Conservation (phyloP, 768 basidiomycete genomes). For the Russula compacta region DNA sequence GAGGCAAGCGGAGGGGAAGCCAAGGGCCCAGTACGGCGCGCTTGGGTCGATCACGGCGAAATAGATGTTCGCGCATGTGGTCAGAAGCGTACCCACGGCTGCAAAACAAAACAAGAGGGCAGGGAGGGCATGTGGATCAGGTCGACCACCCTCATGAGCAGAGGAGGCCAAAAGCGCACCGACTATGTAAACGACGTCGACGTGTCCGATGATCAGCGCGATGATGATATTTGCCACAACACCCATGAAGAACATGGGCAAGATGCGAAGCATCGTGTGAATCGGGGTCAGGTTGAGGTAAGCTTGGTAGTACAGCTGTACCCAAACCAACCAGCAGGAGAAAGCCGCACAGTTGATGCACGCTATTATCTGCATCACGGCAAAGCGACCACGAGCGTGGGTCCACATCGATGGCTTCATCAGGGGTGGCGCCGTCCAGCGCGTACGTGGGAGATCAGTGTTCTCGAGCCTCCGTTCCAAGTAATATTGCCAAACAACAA, state of each 20-base stretch:
- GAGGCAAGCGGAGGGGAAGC: constrained; percentile 58
- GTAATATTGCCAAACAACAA: constrained; percentile 58
- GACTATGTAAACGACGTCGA: constrained; percentile 49
- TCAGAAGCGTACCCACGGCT: constrained; percentile 50
- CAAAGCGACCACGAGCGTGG: constrained; percentile 52
- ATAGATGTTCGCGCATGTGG: constrained; percentile 47
- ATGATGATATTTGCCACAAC: constrained; percentile 56
- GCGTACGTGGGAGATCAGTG: constrained; percentile 7
- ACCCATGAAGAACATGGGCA: constrained; percentile 67
- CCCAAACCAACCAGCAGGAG: constrained; percentile 45
- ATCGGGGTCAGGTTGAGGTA: constrained; percentile 48
- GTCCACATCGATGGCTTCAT: constrained; percentile 57
- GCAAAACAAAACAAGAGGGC: background rate
- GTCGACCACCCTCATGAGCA: background rate
- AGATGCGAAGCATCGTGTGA: constrained; percentile 50
- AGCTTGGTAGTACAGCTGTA: constrained; percentile 65
- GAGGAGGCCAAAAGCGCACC: constrained; percentile 29
- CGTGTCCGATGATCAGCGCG: constrained; percentile 44
- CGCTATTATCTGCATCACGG: constrained; percentile 52
- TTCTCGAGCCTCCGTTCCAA: constrained; percentile 36
- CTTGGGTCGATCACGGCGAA: constrained; percentile 57
- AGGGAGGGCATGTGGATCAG: background rate
- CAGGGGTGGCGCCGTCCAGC: constrained; percentile 46
- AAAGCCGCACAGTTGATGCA: constrained; percentile 58
- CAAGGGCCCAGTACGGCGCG: constrained; percentile 63